phyloP scores from a whole-genome alignment of 148 eudicot genomes.

The Chenopodium suecicum region DNA sequence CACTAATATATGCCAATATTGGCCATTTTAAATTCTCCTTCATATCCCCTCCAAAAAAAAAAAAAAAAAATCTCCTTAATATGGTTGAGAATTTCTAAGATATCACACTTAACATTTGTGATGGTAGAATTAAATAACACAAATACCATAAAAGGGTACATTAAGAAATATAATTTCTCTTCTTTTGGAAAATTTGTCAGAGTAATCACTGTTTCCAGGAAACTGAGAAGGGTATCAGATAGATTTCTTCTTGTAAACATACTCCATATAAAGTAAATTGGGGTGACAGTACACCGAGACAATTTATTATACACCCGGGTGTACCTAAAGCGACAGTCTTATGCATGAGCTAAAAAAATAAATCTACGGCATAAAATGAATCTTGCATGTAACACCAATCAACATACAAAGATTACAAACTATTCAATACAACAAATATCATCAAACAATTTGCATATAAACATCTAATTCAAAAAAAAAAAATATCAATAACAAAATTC shows the following conservation, averaged over 20 bases:
- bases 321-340: too few species aligned
- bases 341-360: too few species aligned
- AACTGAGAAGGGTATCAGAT: neutral
- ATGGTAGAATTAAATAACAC: too few species aligned
- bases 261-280: neutral
- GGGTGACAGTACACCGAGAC: neutral
- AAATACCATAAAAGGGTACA: too few species aligned
- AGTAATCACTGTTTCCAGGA: neutral
- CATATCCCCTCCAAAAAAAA: too few species aligned
- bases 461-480: slow-evolving; percentile 9
- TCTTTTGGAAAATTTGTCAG: neutral
- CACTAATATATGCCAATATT: neutral
- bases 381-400: neutral
- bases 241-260: too few species aligned
- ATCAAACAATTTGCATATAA: neutral
- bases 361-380: too few species aligned
- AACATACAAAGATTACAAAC: neutral
- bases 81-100: neutral
- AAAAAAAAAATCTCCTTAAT: neutral
- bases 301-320: too few species aligned
- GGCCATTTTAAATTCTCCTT: neutral
- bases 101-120: neutral
- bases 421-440: neutral
- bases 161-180: neutral
- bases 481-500: neutral